Evolutionary conservation across 257 asterid species (phyloP), one percentile per base, ranked within the genome.

Genomic region (Gynochthodes officinalis): DNA sequence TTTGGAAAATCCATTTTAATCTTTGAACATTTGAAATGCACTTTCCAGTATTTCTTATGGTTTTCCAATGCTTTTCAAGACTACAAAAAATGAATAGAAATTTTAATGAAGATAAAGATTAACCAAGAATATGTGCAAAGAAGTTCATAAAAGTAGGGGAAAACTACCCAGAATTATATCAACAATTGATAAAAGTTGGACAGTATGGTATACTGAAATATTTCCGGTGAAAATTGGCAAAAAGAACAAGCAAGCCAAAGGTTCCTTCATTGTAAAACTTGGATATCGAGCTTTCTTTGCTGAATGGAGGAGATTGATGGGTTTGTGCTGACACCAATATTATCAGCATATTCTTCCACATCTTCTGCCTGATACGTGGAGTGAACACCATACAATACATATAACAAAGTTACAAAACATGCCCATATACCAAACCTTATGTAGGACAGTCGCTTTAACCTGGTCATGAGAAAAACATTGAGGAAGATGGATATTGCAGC

Each of bases 351-450:
- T 6, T 58, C 75, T n/a, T 67, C 73, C 62, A 48, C 33, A 71
- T 80, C 87, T 73, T 83, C 87, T 13, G 80, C 82, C 8, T 65
- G 65, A 72, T 70, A 83, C 4, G 84, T 83, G 13, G 84, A 80
- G 62, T 83, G 87, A 48, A 80, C 87, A 25, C 87, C 84, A 83
- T 83, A 83, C 0, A 80, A 25, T 15, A 83, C 70, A 49, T 83
- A 83, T 18, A 83, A 80, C 70, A 83, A 42, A 5, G 80, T 76
- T 25, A 71, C 37, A 2, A 83, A 39, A 71, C 78, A 19, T 25
- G 82, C 43, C 84, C 84, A 83, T 0, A 83, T 60, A 2, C 87
- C 87, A 70, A 83, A 83, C 72, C 87, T 67, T 57, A 70, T 46
- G 67, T 83, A 83, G 40, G 87, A 78, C 37, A 71, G 40, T 65